Conservation (phyloP, 805 yeast species). For the Naumovozyma castellii region DNA sequence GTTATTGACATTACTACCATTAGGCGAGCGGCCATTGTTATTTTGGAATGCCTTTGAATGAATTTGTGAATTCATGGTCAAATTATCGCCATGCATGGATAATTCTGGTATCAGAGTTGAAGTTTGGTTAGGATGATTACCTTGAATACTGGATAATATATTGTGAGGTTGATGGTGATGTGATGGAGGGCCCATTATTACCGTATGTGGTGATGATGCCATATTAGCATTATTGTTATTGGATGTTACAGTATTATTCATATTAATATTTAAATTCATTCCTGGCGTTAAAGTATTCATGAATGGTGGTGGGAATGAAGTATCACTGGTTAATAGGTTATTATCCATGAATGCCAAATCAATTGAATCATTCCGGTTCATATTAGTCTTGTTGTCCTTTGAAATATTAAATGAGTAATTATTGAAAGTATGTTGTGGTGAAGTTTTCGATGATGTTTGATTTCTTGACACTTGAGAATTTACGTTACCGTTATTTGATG, state of each 20-base stretch:
- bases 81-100: neutral
- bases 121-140: neutral
- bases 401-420: slow-evolving; percentile 11
- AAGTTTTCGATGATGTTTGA: neutral
- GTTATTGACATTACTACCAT: neutral
- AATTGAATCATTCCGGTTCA: slow-evolving; percentile 3
- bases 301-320: neutral
- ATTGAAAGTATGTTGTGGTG: slow-evolving; percentile 11
- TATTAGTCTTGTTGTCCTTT: slow-evolving; percentile 14
- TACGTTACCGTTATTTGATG: slow-evolving; percentile 6
- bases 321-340: neutral
- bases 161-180: neutral
- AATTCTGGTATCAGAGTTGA: neutral
- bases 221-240: neutral
- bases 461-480: neutral
- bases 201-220: neutral
- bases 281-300: neutral
- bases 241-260: neutral
- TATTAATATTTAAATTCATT: neutral
- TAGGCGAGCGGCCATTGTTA: neutral
- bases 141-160: neutral
- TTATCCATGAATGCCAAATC: neutral
- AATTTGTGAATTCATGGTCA: neutral
- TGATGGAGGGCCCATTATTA: neutral
- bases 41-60: neutral